Base-by-base conservation (phyloP, 495 filamentous ascomycete species). In the Neurospora sp. region DNA sequence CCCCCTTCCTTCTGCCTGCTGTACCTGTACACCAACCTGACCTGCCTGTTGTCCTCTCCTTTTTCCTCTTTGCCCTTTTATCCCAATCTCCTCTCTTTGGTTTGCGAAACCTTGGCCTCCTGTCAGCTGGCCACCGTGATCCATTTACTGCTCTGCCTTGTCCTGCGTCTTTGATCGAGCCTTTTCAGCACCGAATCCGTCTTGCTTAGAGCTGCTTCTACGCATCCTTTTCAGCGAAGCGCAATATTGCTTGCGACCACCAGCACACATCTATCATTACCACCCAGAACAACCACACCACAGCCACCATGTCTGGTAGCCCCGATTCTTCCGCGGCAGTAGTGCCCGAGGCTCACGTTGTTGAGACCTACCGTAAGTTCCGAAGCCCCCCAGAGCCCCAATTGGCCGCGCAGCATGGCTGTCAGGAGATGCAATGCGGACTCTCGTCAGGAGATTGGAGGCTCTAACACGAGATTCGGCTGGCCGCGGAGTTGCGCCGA, bases 261-360 rank as follows among this genome's bases (percentile, higher is more conserved):
- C 48, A 54, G 48, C 21, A 59, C 48, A 28, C 24, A 59, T 31
- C 24, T 62, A 62, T 62, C 54, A 62, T 62, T 31, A 62, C 13
- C 54, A 31, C 13, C 54, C 54, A 31, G 24, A 62, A 31, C 24
- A 62, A 31, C 24, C 54, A 62, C 54, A 62, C 6, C 11, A 62
- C 54, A 62, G 54, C 24, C 54, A 62, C 24, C 54, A 62, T 62
- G 54, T 62, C 54, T 62, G 54, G 21, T 31, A 62, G 54, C 54
- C 13, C 10, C 10, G 45, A 24, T 54, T 24, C 45, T 24, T 24
- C 45, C 21, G 83, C 86, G 79, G 85, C 89, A 5, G 93, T 94
- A 83, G 93, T 96, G 73, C 86, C 86, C 69, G 94, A 97, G 85
- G 92, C 94, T 78, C 93, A 96, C 82, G 85, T 92, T 80, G 92